Conservation (phyloP, 257 asterid genomes). For the Capsicum rhomboideum region DNA sequence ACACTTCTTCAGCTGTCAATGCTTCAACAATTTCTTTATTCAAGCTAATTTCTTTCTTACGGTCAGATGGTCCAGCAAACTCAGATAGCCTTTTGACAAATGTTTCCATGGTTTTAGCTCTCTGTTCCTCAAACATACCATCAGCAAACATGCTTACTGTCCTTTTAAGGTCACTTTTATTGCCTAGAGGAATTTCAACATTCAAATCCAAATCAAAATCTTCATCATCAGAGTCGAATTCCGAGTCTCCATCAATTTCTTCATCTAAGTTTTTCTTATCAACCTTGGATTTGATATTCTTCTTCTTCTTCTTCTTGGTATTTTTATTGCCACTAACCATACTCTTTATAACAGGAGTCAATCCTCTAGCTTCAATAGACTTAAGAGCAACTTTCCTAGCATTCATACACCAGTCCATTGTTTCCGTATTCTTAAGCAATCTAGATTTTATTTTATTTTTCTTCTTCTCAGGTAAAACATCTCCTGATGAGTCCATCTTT, state of each 20-base stretch:
- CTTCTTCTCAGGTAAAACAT: conserved; percentile 33
- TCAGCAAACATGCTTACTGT: conserved; percentile 52
- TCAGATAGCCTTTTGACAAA: conserved; percentile 80
- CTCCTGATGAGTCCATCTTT: conserved; percentile 17
- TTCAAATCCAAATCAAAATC: conserved; percentile 28
- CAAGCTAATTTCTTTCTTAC: conserved; percentile 68
- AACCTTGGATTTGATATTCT: conserved; percentile 29
- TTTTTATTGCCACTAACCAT: conserved; percentile 39
- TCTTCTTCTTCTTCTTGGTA: conserved; percentile 43
- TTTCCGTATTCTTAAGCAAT: conserved; percentile 35
- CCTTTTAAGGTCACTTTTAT: conserved; percentile 28
- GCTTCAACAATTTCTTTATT: conserved; percentile 75
- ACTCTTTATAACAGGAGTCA: conserved; percentile 46
- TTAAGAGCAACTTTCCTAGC: conserved; percentile 86
- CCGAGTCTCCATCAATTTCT: conserved; percentile 32
- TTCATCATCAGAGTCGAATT: conserved; percentile 24
- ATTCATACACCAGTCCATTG: conserved; percentile 91
- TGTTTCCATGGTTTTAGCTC: conserved; percentile 53
- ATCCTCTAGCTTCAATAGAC: conserved; percentile 82
- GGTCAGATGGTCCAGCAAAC: conserved; percentile 83
- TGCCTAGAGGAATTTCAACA: conserved; percentile 11
- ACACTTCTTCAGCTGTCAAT: conserved; percentile 77
- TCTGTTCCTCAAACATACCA: conserved; percentile 72
- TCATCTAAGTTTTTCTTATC: conserved; percentile 6
- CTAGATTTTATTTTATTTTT: conserved; percentile 40